Evolutionary conservation across 176 grass and related monocot genomes (phyloP).

Genomic region (Coix lacrymajobi): DNA sequence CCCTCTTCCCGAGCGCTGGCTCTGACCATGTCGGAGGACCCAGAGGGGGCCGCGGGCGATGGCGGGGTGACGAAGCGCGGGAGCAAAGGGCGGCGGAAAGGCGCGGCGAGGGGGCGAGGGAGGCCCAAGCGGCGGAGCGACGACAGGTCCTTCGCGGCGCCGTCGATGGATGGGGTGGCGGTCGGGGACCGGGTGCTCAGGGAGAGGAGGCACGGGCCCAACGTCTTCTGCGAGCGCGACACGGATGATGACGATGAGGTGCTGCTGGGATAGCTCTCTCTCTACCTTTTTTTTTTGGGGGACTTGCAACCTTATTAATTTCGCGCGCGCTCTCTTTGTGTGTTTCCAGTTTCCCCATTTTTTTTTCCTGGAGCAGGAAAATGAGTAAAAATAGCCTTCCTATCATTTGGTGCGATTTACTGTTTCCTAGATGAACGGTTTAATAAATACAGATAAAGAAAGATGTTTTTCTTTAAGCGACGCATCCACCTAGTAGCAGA

Average conservation of each 20-base stretch:
- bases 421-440: background rate
- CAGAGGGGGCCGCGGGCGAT: background rate
- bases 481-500: too few relatives aligned
- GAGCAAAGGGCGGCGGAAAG: background rate
- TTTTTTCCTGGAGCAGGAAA: background rate
- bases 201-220: background rate
- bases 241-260: constrained; percentile 7
- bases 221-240: background rate
- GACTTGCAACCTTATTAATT: background rate
- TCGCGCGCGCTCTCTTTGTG: background rate
- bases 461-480: background rate
- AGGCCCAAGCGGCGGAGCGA: background rate
- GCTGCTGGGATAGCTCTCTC: background rate
- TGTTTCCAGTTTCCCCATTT: background rate
- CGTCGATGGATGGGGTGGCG: background rate
- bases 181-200: background rate
- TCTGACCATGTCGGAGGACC: background rate
- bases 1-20: background rate
- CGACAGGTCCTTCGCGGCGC: background rate
- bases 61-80: background rate
- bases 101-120: background rate
- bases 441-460: background rate
- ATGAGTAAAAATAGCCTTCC: background rate
- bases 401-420: background rate
- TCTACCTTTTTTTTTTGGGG: background rate